Evolutionary conservation across 1,284 basidiomycete species (phyloP).

Genomic region (Cryptococcus sp.): DNA sequence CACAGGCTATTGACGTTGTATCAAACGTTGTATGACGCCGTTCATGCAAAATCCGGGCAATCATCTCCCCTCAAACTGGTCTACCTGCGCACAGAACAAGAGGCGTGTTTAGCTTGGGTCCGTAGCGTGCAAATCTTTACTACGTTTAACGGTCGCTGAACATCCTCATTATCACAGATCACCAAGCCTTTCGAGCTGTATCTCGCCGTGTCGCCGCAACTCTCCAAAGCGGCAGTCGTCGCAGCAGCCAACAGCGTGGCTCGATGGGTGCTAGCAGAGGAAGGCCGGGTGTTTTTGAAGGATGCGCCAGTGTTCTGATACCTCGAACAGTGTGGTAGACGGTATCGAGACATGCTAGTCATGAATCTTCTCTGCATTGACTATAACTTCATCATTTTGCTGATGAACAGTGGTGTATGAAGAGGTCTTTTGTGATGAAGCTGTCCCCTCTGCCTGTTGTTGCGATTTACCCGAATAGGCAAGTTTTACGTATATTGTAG

Average conservation of each 20-base stretch:
- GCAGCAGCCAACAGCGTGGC: conserved; percentile 84
- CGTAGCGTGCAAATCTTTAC: conserved; percentile 8
- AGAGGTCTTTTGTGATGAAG: background rate
- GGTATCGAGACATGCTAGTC: too few species aligned
- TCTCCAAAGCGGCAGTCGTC: conserved; percentile 83
- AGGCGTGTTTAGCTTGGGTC: conserved; percentile 73
- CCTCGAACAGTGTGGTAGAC: too few species aligned
- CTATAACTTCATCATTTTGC: too few species aligned
- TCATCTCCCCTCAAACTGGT: conserved; percentile 71
- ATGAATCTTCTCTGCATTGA: too few species aligned
- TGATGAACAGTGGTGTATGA: background rate
- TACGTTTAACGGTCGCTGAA: background rate
- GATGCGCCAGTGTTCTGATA: conserved; percentile 80
- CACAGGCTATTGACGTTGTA: conserved; percentile 78
- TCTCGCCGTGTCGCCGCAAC: conserved; percentile 72
- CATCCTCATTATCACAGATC: conserved; percentile 61
- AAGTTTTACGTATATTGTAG: background rate
- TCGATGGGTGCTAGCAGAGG: conserved; percentile 87
- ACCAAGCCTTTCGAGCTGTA: conserved; percentile 84
- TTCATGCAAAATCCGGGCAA: conserved; percentile 81
- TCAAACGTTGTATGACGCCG: conserved; percentile 76
- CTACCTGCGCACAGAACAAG: conserved; percentile 77
- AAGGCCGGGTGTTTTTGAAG: conserved; percentile 73
- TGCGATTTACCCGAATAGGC: background rate
- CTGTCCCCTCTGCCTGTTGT: background rate